Base-by-base conservation (phyloP, 1,284 basidiomycete species). In the Rhodotorula mucilaginosa region DNA sequence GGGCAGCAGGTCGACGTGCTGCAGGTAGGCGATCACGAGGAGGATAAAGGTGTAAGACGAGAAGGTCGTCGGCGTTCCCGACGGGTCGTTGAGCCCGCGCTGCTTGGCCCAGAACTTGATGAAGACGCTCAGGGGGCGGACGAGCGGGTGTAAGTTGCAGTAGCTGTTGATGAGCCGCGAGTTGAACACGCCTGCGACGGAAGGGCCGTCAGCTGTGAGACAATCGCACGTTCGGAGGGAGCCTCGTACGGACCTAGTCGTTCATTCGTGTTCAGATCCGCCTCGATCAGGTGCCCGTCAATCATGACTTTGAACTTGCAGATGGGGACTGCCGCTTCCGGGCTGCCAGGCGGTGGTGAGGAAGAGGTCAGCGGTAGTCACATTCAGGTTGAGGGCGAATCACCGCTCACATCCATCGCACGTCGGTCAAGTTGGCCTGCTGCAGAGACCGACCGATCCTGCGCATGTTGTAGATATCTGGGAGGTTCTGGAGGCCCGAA, bases 1-100 rank as follows among this genome's bases (percentile, higher is more conserved):
- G 2, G 81, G 81, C 23, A 82, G 69, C 52, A 80, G 49, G 0
- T 72, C 71, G 58, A 74, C 67, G 2, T 70, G 57, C 67, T 82
- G 81, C 10, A 82, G 77, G 60, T 79, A 80, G 31, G 79, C 74
- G 61, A 82, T 75, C 15, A 77, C 77, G 68, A 78, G 70, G 52
- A 77, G 73, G 52, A 77, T 74, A 54, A 75, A 58, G 10, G 77
- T 74, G 71, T 78, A 79, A 23, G 77, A 78, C 10, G 74, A 78
- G 65, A 78, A 75, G 34, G 75, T 69, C 29, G 74, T 71, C n/a
- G 68, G 60, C 23, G 59, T 56, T 15, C 77, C 76, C 2, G 73
- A 70, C 1, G 77, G 78, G 51, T 78, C 71, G 61, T 79, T 79
- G n/a, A 79, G 69, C 1, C 67, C 69, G 19, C 78, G 75, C 57